A percentile compares a stretch with the other conserved stretches of the same genome.
phyloP scores from a whole-genome alignment of 225 moss, liverwort and hornwort species.

The Marchantia paleacea region DNA sequence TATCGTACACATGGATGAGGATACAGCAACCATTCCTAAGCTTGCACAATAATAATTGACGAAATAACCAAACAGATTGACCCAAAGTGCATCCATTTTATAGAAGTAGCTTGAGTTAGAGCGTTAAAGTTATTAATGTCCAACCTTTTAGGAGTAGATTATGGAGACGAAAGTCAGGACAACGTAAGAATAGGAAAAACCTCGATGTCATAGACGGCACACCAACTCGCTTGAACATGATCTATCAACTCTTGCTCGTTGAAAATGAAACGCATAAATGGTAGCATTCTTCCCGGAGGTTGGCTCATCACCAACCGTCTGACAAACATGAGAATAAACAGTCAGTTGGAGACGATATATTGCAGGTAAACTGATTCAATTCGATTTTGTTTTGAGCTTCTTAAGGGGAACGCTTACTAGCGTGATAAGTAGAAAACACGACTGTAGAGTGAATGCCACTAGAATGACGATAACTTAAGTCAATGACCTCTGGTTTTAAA shows the following conservation, averaged over 20 bases:
- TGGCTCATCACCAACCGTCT: slow-evolving; percentile 68
- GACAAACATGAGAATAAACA: not conserved
- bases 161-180: not conserved
- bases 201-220: slow-evolving; percentile 55
- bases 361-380: no score
- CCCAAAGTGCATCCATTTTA: not conserved
- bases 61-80: not conserved
- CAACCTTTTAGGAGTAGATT: no score
- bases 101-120: no score
- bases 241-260: slow-evolving; percentile 40
- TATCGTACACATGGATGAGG: no score
- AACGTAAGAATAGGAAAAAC: slow-evolving; percentile 21
- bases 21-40: no score
- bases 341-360: not conserved
- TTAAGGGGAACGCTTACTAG: no score
- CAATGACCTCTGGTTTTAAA: no score
- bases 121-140: no score
- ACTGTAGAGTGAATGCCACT: no score
- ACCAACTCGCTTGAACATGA: slow-evolving; percentile 57
- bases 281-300: slow-evolving; percentile 51
- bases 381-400: no score
- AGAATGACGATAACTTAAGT: no score
- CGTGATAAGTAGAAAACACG: no score
- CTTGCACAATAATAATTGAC: not conserved
- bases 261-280: slow-evolving; percentile 55